Evolutionary conservation across 2,329 filamentous ascomycete genomes (phyloP).

Genomic region (Domatiomyces catenatus): DNA sequence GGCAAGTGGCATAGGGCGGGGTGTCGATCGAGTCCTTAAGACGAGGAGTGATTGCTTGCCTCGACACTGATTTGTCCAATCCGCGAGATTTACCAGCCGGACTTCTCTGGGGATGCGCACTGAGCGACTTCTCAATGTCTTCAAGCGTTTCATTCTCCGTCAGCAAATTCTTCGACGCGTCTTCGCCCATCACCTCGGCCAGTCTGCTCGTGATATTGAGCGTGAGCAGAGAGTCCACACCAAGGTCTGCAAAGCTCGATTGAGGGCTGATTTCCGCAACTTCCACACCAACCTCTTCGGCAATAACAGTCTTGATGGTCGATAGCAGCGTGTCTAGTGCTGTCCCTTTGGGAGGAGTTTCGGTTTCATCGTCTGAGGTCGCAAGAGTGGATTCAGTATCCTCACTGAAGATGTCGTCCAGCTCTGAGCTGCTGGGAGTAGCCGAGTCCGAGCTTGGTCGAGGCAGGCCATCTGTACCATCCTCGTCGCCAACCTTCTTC

Average conservation of each 20-base stretch:
- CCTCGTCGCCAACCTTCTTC: not conserved
- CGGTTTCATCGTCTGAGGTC: not conserved
- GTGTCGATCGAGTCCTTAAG: conserved; percentile 14
- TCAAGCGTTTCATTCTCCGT: conserved; percentile 39
- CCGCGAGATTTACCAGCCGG: conserved; percentile 16
- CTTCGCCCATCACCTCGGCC: conserved; percentile 43
- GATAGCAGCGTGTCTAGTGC: not conserved
- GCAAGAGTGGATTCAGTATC: conserved; percentile 1
- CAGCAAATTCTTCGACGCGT: conserved; percentile 41
- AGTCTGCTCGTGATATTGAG: conserved; percentile 44
- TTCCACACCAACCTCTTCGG: conserved; percentile 38
- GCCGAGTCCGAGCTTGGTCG: conserved; percentile 7
- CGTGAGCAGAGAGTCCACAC: conserved; percentile 45
- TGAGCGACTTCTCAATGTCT: conserved; percentile 23
- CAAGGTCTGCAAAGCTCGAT: conserved; percentile 43
- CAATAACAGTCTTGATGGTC: conserved; percentile 19
- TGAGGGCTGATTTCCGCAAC: conserved; percentile 42
- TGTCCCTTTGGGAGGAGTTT: no score
- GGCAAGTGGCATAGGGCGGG: conserved; percentile 25
- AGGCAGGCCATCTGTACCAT: not conserved
- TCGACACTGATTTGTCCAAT: conserved; percentile 16
- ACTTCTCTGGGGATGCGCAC: conserved; percentile 18
- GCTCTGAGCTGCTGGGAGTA: conserved; percentile 18
- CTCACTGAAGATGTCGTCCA: conserved; percentile 16
- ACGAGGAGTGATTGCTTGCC: conserved; percentile 9